Conservation (phyloP, 345 rosid genomes). For the Gynandropsis gynandra region DNA sequence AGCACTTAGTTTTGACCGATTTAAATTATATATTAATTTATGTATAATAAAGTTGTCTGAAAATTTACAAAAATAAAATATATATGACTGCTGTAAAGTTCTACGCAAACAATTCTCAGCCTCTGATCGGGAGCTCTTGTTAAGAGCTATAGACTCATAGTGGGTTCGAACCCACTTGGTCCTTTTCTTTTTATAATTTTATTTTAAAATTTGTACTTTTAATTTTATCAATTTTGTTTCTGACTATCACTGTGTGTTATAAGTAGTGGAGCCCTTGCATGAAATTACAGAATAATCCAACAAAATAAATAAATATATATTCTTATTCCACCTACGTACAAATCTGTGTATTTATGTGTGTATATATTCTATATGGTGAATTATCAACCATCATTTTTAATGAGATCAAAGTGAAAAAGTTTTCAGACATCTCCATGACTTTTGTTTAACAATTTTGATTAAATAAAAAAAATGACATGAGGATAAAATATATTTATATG, state of each 20-base stretch:
- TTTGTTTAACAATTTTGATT: slow-evolving; percentile 2
- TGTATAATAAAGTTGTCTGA: slow-evolving; percentile 14
- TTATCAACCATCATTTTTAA: background rate
- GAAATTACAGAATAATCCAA: background rate
- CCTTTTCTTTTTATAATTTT: slow-evolving; percentile 7
- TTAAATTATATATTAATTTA: slow-evolving; percentile 5
- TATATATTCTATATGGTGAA: slow-evolving; percentile 8
- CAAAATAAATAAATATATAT: background rate
- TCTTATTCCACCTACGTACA: background rate
- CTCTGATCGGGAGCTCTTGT: slow-evolving; percentile 26
- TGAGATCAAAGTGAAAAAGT: background rate
- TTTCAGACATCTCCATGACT: slow-evolving; percentile 14
- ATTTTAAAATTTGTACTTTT: background rate
- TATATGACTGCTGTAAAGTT: slow-evolving; percentile 29
- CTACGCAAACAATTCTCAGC: slow-evolving; percentile 22
- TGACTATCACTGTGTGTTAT: slow-evolving; percentile 17
- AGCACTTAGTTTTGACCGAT: slow-evolving; percentile 9
- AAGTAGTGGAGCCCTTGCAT: slow-evolving; percentile 24
- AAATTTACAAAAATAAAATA: slow-evolving; percentile 8
- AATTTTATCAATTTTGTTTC: slow-evolving; percentile 1
- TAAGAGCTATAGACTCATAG: slow-evolving; percentile 18
- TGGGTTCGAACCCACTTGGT: slow-evolving; percentile 30
- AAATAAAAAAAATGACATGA: slow-evolving; percentile 3
- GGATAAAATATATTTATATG: slow-evolving; percentile 23
- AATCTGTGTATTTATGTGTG: background rate